These are phyloP conservation scores for Pichia sp. DNA, from an alignment of 1,139 yeast genomes.

Conservation along the genomic window DNA sequence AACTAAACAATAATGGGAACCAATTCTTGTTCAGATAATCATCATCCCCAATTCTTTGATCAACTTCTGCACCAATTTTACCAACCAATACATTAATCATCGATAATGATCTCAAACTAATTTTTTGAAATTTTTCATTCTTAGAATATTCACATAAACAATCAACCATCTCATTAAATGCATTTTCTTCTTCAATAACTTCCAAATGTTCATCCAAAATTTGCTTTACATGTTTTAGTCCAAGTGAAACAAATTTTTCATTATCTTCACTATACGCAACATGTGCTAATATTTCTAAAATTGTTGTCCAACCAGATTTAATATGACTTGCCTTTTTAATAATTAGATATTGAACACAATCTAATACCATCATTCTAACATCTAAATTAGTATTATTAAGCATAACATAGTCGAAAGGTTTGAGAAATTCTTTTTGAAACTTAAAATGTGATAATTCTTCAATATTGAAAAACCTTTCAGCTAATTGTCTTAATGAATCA, in stretches of 20 bases:
- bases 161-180: constrained; percentile 65
- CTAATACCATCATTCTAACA: constrained; percentile 85
- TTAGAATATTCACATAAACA: constrained; percentile 79
- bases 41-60: constrained; percentile 23
- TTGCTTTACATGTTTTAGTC: constrained; percentile 57
- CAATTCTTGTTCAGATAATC: constrained; percentile 46
- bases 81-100: constrained; percentile 61
- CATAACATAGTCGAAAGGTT: constrained; percentile 82
- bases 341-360: constrained; percentile 83
- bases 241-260: constrained; percentile 55
- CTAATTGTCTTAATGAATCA: constrained; percentile 87
- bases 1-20: constrained; percentile 81
- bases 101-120: constrained; percentile 74
- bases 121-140: constrained; percentile 74
- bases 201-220: constrained; percentile 59
- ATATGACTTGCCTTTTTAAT: constrained; percentile 67
- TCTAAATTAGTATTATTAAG: constrained; percentile 59
- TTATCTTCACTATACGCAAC: constrained; percentile 48
- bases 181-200: constrained; percentile 64
- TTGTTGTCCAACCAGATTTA: constrained; percentile 92
- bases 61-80: constrained; percentile 41
- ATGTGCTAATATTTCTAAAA: constrained; percentile 66
- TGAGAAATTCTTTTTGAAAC: constrained; percentile 88
- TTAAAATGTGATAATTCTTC: constrained; percentile 94
- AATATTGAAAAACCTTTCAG: constrained; percentile 85